Base-by-base conservation (phyloP, 2,329 filamentous ascomycete genomes). In the Pyrenophora tritici-repentis region DNA sequence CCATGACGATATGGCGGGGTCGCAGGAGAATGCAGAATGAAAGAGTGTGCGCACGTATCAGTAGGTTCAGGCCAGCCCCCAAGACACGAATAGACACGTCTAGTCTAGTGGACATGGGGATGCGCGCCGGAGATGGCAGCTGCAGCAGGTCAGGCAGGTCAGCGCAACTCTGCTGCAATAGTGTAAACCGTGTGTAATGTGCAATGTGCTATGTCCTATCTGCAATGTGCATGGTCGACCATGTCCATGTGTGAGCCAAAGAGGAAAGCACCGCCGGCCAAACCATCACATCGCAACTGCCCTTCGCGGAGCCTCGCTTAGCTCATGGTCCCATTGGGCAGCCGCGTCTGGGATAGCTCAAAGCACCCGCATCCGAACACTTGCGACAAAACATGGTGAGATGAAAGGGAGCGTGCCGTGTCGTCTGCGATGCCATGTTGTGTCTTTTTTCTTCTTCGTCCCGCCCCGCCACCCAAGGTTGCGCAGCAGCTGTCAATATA, bases 281-380 rank as follows among this genome's bases (percentile, higher is more conserved):
- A 32, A 10, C 26, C 26, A 29, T 29, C 26, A 29, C 51, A 49
- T 53, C 45, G 49, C 37, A 50, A 51, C 49, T 53, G 52, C 49
- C 36, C 48, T 47, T 47, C 38, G 58, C 41, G 39, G 38, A 37
- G 32, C 38, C 47, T 70, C 65, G 67, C 66, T 60, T 61, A 62
- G 18, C 17, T 43, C 22, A 14, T 13, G n/a, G 8, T 12, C 22
- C 41, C 20, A 70, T 70, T 70, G 64, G 67, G 40, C 55, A 35
- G 39, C 20, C 13, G 4, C 33, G n/a, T 12, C 51, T 26, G 43
- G 65, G 62, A 61, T 64, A 41, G 40, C 52, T 50, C 52, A 46
- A 18, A 58, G 52, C 49, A 40, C 50, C 51, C 42, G 43, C 34
- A 40, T 46, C 38, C 46, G 37, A 32, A 29, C 44, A 46, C 43